Percentiles rank a stretch among this genome's conserved stretches.
Evolutionary conservation across 1,284 basidiomycete species (phyloP).

Genomic region (Rhodotorula sp.): DNA sequence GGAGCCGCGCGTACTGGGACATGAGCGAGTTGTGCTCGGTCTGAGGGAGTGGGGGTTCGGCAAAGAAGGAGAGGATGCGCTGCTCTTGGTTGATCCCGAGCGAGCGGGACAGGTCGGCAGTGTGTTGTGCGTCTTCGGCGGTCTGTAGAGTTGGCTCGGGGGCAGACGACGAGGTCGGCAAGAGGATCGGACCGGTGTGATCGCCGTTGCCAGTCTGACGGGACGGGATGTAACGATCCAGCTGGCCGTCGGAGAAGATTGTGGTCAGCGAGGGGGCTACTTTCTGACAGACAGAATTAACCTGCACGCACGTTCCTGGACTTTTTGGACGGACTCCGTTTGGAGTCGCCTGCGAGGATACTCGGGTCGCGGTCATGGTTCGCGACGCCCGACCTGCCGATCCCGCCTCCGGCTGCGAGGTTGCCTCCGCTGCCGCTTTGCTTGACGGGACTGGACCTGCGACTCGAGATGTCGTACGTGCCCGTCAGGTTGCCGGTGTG

Average conservation of each 20-base stretch:
- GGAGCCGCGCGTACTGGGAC: constrained; percentile 47
- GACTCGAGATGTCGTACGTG: constrained; percentile 14
- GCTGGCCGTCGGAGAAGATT: neutral
- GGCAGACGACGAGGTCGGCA: constrained; percentile 14
- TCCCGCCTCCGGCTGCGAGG: constrained; percentile 27
- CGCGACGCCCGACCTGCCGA: constrained; percentile 33
- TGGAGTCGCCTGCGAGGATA: constrained; percentile 16
- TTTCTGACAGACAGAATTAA: neutral
- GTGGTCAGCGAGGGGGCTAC: neutral
- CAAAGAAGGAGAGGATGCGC: constrained; percentile 52
- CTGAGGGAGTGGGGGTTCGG: constrained; percentile 50
- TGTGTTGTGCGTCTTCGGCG: constrained; percentile 39
- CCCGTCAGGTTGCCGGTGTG: constrained; percentile 28
- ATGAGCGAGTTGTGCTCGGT: constrained; percentile 44
- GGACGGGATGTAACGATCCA: constrained; percentile 42
- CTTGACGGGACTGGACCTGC: constrained; percentile 28
- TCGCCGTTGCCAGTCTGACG: constrained; percentile 31
- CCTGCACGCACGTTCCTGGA: constrained; percentile 22
- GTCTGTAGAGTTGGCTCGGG: constrained; percentile 10
- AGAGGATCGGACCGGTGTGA: constrained; percentile 41
- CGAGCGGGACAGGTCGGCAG: constrained; percentile 43
- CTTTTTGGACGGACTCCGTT: constrained; percentile 37
- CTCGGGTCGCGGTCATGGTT: constrained; percentile 30
- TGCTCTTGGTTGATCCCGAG: constrained; percentile 49
- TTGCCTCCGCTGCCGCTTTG: neutral